Percentiles rank a stretch among this genome's conserved stretches.
Conservation (phyloP, 352 stramenopile genomes). For the Pythium phragmitis region DNA sequence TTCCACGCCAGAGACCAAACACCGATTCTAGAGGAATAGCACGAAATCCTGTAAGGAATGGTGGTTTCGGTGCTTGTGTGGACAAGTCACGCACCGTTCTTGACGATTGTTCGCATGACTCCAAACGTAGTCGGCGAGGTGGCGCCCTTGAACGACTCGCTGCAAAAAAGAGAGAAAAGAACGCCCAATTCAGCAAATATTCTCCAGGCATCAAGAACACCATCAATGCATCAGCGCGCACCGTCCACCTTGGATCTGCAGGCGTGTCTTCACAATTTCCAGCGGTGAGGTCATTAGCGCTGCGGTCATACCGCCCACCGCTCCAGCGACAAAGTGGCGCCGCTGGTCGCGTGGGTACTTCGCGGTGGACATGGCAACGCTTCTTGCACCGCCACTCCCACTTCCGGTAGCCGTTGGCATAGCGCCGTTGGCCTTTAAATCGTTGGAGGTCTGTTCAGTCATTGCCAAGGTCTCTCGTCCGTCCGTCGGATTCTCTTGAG, state of each 20-base stretch:
- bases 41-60: not conserved
- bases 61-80: not conserved
- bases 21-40: constrained; percentile 54
- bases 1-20: constrained; percentile 82
- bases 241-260: constrained; percentile 74
- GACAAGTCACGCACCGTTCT: constrained; percentile 40
- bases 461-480: constrained; percentile 5
- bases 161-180: not conserved
- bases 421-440: not conserved
- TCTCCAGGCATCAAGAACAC: not conserved
- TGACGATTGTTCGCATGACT: constrained; percentile 78
- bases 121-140: constrained; percentile 70
- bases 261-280: constrained; percentile 83
- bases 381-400: constrained; percentile 6
- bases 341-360: constrained; percentile 31
- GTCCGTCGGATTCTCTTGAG: not conserved
- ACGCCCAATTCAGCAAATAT: not conserved
- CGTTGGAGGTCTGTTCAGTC: not conserved
- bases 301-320: constrained; percentile 76
- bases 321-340: constrained; percentile 72
- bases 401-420: not conserved
- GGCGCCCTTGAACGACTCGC: constrained; percentile 33
- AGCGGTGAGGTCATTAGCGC: constrained; percentile 82
- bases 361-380: constrained; percentile 23
- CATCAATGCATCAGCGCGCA: constrained; percentile 20